phyloP scores from a whole-genome alignment of 2,329 filamentous ascomycete species.

The Nakataea oryzae region DNA sequence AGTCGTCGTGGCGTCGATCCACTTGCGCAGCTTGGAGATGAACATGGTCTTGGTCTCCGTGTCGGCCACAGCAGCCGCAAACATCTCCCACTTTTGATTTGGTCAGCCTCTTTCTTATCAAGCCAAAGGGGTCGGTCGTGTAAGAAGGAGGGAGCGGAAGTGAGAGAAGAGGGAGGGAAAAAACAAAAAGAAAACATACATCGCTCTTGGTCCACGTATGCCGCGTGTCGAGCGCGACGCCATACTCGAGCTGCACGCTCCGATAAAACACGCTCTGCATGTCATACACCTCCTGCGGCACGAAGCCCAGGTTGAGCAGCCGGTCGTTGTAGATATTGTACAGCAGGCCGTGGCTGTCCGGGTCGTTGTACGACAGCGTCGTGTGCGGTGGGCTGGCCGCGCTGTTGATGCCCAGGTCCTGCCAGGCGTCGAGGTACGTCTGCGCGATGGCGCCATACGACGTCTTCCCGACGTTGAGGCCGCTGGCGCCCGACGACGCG shows the following conservation, averaged over 20 bases:
- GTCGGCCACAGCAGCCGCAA: conserved; percentile 65
- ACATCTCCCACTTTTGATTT: conserved; percentile 60
- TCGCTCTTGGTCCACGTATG: conserved; percentile 79
- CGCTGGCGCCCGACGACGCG: conserved; percentile 44
- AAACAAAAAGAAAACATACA: conserved; percentile 6
- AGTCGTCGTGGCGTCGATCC: conserved; percentile 64
- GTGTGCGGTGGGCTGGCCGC: conserved; percentile 54
- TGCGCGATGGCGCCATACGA: conserved; percentile 7
- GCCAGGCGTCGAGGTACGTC: conserved; percentile 64
- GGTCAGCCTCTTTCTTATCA: neutral
- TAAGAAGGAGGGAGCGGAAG: neutral
- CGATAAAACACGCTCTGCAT: conserved; percentile 71
- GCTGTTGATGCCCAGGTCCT: conserved; percentile 57
- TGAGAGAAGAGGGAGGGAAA: neutral
- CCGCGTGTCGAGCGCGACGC: conserved; percentile 72
- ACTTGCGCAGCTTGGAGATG: conserved; percentile 56
- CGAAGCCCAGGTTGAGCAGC: conserved; percentile 65
- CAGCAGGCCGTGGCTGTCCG: conserved; percentile 40
- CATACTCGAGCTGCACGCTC: conserved; percentile 61
- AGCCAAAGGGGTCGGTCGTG: neutral
- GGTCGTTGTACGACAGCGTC: conserved; percentile 68
- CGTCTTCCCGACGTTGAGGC: conserved; percentile 31
- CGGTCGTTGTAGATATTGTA: conserved; percentile 80
- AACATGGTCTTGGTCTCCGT: conserved; percentile 52
- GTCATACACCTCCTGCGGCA: conserved; percentile 64